Evolutionary conservation across 1,284 basidiomycete genomes (phyloP).

Genomic region (Apiotrichum veenhuisii): DNA sequence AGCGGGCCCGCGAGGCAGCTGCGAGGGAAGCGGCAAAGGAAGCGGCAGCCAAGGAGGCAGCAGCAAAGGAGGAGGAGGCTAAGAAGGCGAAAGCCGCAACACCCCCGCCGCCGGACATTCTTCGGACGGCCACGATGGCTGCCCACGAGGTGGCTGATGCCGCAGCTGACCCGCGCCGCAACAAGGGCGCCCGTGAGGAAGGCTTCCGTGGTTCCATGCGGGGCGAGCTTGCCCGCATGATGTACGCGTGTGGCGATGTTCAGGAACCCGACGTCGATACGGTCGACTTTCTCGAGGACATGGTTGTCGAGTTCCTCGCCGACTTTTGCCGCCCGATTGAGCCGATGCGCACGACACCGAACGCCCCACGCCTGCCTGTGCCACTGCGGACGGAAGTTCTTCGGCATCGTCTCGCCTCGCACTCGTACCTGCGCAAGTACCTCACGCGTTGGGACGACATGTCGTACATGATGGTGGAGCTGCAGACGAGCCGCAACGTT

Average conservation of each 20-base stretch:
- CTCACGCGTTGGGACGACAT: constrained; percentile 43
- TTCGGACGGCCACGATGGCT: background rate
- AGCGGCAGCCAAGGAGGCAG: background rate
- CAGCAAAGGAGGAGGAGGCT: background rate
- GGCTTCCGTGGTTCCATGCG: constrained; percentile 44
- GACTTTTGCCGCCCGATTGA: constrained; percentile 41
- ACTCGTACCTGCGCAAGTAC: constrained; percentile 35
- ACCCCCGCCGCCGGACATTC: background rate
- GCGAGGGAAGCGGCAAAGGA: background rate
- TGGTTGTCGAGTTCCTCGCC: constrained; percentile 38
- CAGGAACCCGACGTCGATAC: constrained; percentile 38
- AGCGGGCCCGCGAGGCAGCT: no score
- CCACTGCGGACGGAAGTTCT: constrained; percentile 32
- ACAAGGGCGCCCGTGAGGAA: constrained; percentile 11
- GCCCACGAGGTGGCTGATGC: background rate
- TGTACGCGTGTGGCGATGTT: constrained; percentile 46
- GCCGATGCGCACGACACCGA: constrained; percentile 25
- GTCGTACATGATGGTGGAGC: constrained; percentile 35
- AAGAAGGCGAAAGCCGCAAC: background rate
- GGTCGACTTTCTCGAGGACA: constrained; percentile 45
- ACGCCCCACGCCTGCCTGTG: constrained; percentile 16
- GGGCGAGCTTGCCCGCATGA: constrained; percentile 39
- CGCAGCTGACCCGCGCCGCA: background rate
- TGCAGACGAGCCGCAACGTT: constrained; percentile 27
- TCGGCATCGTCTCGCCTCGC: constrained; percentile 34